phyloP scores from a whole-genome alignment of 805 yeast genomes.

The Yarrowia bubula region DNA sequence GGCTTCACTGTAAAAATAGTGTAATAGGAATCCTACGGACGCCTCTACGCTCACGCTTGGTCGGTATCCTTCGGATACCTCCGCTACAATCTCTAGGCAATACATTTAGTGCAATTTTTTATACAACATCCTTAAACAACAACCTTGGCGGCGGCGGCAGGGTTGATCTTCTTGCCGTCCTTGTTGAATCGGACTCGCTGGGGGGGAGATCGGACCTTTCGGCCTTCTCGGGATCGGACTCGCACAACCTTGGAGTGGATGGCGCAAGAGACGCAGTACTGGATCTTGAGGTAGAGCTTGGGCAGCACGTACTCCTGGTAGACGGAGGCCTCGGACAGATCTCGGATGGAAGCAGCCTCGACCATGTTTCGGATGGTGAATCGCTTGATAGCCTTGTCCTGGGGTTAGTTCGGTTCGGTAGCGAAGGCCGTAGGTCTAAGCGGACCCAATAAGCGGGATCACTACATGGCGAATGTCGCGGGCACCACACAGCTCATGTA shows the following conservation, averaged over 20 bases:
- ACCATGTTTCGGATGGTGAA: slow-evolving; percentile 99
- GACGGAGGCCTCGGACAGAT: slow-evolving; percentile 98
- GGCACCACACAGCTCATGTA: no score
- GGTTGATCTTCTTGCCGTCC: slow-evolving; percentile 89
- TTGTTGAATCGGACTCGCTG: slow-evolving; percentile 97
- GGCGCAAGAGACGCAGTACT: slow-evolving; percentile 99
- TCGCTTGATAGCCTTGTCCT: slow-evolving; percentile 99
- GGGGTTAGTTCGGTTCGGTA: slow-evolving; percentile 36
- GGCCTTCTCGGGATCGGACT: slow-evolving; percentile 98
- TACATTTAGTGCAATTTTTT: slow-evolving; percentile 19
- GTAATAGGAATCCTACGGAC: no score
- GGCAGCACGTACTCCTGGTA: slow-evolving; percentile 99
- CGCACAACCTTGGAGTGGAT: slow-evolving; percentile 99
- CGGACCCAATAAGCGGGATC: no score
- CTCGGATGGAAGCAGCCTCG: slow-evolving; percentile 99
- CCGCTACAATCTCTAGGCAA: neutral
- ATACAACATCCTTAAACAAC: slow-evolving; percentile 46
- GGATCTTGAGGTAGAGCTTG: slow-evolving; percentile 98
- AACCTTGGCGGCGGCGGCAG: slow-evolving; percentile 96
- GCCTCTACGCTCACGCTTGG: no score
- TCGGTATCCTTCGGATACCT: no score
- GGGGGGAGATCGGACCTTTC: slow-evolving; percentile 99
- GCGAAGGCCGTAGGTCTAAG: neutral
- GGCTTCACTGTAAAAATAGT: no score
- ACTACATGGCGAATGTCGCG: no score